phyloP scores from a whole-genome alignment of 441 rosid species.

The Gossypium schwendimanii region DNA sequence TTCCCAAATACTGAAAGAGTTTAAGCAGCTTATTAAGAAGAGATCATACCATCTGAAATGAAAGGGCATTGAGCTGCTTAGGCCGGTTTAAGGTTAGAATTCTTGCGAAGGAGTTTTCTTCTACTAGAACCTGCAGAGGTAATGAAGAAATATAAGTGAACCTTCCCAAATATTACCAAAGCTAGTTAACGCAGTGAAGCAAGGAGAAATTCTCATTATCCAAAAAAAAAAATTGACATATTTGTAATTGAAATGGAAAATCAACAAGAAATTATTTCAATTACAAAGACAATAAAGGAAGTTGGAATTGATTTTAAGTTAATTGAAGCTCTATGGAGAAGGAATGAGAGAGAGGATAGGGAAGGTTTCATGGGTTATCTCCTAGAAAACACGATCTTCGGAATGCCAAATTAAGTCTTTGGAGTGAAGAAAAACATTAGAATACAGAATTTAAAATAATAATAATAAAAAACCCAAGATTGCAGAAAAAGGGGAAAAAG shows the following conservation, averaged over 20 bases:
- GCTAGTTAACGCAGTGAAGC: not conserved
- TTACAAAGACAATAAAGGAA: not conserved
- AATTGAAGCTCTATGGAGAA: not conserved
- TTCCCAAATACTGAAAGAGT: not conserved
- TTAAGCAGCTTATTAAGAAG: not conserved
- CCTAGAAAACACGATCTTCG: no score
- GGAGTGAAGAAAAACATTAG: no score
- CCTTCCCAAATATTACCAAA: not conserved
- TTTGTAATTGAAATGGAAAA: not conserved
- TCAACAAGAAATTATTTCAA: not conserved
- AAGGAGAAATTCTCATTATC: not conserved
- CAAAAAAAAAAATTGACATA: not conserved
- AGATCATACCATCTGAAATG: slow-evolving; percentile 12
- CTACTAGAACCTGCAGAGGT: slow-evolving; percentile 11
- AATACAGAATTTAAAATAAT: no score
- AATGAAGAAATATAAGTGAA: slow-evolving; percentile 3
- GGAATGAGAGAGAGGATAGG: no score
- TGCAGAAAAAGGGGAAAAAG: no score
- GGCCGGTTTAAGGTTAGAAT: slow-evolving; percentile 17
- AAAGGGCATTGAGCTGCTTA: slow-evolving; percentile 16
- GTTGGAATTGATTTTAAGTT: not conserved
- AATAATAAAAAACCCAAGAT: no score
- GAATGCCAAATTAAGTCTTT: no score
- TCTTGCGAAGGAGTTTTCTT: slow-evolving; percentile 2
- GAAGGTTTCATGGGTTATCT: no score